Evolutionary conservation across 2,329 filamentous ascomycete genomes (phyloP), one percentile per base, ranked within the genome.

Genomic region (Sporothrix mexicana): DNA sequence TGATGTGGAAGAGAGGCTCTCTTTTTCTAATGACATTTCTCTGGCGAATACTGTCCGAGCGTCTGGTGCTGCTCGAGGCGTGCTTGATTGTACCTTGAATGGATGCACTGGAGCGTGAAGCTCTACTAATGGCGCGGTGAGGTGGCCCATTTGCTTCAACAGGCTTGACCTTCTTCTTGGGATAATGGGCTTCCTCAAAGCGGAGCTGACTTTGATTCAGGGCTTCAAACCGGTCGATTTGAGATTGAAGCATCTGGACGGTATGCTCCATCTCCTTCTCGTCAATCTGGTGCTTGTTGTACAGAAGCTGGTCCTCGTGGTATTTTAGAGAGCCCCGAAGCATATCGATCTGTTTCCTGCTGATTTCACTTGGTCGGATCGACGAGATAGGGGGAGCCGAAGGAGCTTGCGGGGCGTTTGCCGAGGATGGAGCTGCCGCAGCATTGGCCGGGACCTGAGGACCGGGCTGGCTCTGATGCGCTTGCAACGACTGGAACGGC

Each of bases 211-310:
- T 78, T 59, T 84, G 79, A 49, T 84, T 79, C 23, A 82, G 83
- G 41, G 79, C 79, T 76, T 88, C 86, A 73, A 90, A 88, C 9
- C 76, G 74, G 25, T 77, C 76, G 47, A 82, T 81, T 36, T 81
- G 78, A 2, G 75, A 77, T 62, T 78, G 77, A 72, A 80, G 76
- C 59, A 85, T 81, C 36, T 81, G 78, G 72, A 90, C 85, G 45
- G 84, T 83, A 25, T 81, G 79, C 74, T 85, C 82, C 78, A 88
- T 85, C 47, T 83, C 80, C 74, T 82, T 84, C 75, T 88, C 87
- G 73, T 91, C 88, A 74, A 90, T 88, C 76, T 90, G 88, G 74
- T 90, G 87, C 75, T 84, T 86, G 77, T 91, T 90, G 81, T 87
- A 89, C 70, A 85, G 84, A 61, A 91, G 79, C 75, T 91, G 88